Percentiles rank a stretch among this genome's conserved stretches.
phyloP scores from a whole-genome alignment of 495 filamentous ascomycete genomes.

The Trichoderma gamsii region DNA sequence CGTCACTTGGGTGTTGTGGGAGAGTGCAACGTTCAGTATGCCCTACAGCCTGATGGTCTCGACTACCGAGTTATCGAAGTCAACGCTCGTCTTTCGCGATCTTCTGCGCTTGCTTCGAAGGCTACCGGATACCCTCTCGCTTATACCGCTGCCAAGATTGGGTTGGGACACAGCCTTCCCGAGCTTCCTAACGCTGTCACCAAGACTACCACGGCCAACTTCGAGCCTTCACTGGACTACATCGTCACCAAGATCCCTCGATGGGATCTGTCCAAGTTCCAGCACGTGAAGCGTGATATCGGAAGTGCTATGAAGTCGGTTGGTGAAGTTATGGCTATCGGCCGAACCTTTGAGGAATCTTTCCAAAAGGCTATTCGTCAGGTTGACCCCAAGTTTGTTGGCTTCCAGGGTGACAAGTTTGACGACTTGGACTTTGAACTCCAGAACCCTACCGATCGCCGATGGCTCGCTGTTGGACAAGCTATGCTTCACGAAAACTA shows the following conservation, averaged over 20 bases:
- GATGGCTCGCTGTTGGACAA: slow-evolving; percentile 96
- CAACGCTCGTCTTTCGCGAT: slow-evolving; percentile 93
- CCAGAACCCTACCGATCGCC: slow-evolving; percentile 84
- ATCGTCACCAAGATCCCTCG: slow-evolving; percentile 97
- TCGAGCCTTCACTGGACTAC: slow-evolving; percentile 94
- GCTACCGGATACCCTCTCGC: slow-evolving; percentile 95
- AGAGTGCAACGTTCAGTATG: slow-evolving; percentile 98
- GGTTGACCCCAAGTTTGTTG: slow-evolving; percentile 85
- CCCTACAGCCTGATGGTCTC: slow-evolving; percentile 85
- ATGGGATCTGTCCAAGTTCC: slow-evolving; percentile 97
- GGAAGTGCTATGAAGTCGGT: slow-evolving; percentile 98
- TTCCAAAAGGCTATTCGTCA: slow-evolving; percentile 97
- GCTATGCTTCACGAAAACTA: slow-evolving; percentile 97
- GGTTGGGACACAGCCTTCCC: slow-evolving; percentile 86
- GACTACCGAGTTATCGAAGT: slow-evolving; percentile 99
- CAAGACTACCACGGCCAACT: slow-evolving; percentile 97
- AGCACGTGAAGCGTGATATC: slow-evolving; percentile 96
- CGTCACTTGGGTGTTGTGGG: slow-evolving; percentile 92
- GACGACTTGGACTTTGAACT: slow-evolving; percentile 87
- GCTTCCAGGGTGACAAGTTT: slow-evolving; percentile 93
- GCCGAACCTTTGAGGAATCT: slow-evolving; percentile 96
- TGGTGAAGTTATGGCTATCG: slow-evolving; percentile 98
- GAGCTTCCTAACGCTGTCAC: slow-evolving; percentile 96
- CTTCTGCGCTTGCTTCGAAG: slow-evolving; percentile 93
- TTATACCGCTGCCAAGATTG: slow-evolving; percentile 96